phyloP scores from a whole-genome alignment of 768 basidiomycete genomes.

The Termitomyces sp. region DNA sequence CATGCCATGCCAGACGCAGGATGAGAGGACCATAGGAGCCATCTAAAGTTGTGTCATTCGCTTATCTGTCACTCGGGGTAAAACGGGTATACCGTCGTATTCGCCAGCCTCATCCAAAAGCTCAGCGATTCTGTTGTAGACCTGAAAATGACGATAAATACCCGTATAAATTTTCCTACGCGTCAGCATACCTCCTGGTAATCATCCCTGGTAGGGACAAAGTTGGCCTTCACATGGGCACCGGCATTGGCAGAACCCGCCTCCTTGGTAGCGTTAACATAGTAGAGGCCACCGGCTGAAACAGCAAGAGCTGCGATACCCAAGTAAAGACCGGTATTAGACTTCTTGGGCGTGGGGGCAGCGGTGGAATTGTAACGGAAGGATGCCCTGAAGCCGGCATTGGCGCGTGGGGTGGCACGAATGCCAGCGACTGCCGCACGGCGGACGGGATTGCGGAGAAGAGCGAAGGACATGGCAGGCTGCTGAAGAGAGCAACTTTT shows the following conservation, averaged over 20 bases:
- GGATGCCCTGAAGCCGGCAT: constrained; percentile 30
- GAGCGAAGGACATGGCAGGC: constrained; percentile 50
- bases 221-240: constrained; percentile 57
- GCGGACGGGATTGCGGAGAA: constrained; percentile 47
- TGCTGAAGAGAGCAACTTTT: constrained; percentile 7
- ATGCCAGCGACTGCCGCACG: constrained; percentile 32
- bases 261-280: constrained; percentile 46
- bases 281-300: constrained; percentile 62
- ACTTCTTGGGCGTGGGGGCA: constrained; percentile 35
- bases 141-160: constrained; percentile 32
- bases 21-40: constrained; percentile 87
- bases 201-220: constrained; percentile 75
- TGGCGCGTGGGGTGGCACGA: constrained; percentile 17
- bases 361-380: constrained; percentile 60
- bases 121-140: constrained; percentile 87
- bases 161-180: background rate
- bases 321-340: constrained; percentile 53
- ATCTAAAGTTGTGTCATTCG: constrained; percentile 37
- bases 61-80: constrained; percentile 8
- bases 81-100: constrained; percentile 68
- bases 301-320: constrained; percentile 57
- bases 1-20: constrained; percentile 90
- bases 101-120: constrained; percentile 68
- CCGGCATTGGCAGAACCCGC: constrained; percentile 57
- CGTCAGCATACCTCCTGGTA: constrained; percentile 69